Conservation (phyloP, 148 eudicot species). For the Suaeda aralocaspica region DNA sequence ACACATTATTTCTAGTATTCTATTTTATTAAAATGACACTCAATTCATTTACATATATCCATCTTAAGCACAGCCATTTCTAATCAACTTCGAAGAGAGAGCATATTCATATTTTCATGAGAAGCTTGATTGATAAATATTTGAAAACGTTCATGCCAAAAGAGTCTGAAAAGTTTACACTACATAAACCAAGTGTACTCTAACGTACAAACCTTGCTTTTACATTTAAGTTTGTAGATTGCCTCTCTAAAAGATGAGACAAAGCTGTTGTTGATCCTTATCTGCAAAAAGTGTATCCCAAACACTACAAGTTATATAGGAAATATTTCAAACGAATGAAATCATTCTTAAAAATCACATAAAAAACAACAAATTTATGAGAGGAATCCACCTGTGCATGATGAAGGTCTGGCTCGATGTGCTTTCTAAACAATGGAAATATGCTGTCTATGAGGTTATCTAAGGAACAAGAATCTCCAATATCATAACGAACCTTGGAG, state of each 20-base stretch:
- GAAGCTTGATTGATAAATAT: conserved; percentile 11
- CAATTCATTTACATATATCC: not conserved
- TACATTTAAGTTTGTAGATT: conserved; percentile 96
- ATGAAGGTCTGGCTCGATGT: conserved; percentile 99
- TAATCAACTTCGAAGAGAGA: not conserved
- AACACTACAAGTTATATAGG: conserved; percentile 18
- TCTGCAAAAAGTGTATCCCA: conserved; percentile 56
- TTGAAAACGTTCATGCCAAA: not conserved
- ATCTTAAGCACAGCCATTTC: not conserved
- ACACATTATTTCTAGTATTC: no score
- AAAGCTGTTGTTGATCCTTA: conserved; percentile 96
- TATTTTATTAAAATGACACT: no score
- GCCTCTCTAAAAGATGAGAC: conserved; percentile 98
- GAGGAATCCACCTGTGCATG: conserved; percentile 78
- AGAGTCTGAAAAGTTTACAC: not conserved
- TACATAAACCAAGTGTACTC: not conserved
- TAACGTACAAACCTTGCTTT: conserved; percentile 69
- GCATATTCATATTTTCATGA: not conserved
- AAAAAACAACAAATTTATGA: conserved; percentile 3
- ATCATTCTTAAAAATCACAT: not conserved
- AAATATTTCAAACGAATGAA: no score
- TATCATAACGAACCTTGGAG: conserved; percentile 95
- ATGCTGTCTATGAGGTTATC: conserved; percentile 97
- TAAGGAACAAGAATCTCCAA: conserved; percentile 91
- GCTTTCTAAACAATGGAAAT: conserved; percentile 92